phyloP scores from a whole-genome alignment of 495 filamentous ascomycete genomes.

The Tuber magnatum region DNA sequence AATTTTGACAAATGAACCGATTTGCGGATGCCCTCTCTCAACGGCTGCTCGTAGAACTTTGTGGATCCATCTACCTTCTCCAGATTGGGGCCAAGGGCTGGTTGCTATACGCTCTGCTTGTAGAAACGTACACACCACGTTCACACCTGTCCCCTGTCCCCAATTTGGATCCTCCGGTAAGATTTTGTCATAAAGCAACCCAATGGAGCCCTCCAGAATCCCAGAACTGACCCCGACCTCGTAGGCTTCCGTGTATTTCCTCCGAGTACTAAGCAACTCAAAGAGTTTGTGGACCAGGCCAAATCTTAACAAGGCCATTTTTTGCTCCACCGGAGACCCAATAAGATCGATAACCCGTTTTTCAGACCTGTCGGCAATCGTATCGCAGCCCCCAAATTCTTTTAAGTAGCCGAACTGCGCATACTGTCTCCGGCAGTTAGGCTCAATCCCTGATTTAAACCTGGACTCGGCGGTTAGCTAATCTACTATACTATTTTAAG shows the following conservation, averaged over 20 bases:
- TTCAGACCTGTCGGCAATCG: neutral
- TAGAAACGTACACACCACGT: constrained; percentile 7
- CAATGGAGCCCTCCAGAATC: constrained; percentile 13
- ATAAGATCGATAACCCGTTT: neutral
- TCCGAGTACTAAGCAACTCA: neutral
- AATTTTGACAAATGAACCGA: neutral
- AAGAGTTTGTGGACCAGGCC: constrained; percentile 23
- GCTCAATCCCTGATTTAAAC: constrained; percentile 3
- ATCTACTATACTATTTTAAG: neutral
- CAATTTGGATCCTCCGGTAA: neutral
- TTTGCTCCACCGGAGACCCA: constrained; percentile 6
- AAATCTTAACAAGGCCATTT: constrained; percentile 7
- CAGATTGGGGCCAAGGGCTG: neutral
- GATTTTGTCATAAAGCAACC: neutral
- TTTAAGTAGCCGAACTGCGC: constrained; percentile 12
- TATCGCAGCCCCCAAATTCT: neutral
- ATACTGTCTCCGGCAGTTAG: constrained; percentile 14
- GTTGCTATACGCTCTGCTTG: constrained; percentile 2
- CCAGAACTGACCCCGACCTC: constrained; percentile 12
- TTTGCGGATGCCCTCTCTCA: neutral
- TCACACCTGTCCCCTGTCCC: neutral
- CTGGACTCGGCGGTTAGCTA: constrained; percentile 2
- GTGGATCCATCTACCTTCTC: neutral
- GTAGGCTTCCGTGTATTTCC: constrained; percentile 15
- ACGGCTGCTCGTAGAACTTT: neutral